Evolutionary conservation across 2,329 filamentous ascomycete species (phyloP).

Genomic region (Aurifilum marmelostoma): DNA sequence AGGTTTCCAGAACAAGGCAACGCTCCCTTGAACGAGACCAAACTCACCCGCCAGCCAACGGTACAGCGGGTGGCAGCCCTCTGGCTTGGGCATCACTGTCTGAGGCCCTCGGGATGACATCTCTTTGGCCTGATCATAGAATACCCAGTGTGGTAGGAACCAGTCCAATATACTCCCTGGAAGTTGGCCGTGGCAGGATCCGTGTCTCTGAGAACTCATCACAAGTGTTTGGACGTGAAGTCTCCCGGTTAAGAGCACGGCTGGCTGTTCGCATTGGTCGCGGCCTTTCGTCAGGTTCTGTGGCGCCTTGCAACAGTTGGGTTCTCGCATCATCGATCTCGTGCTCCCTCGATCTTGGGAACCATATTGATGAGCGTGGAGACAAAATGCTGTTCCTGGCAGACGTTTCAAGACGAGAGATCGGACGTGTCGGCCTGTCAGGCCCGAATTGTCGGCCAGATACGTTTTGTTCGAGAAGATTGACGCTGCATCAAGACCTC

Average conservation of each 20-base stretch:
- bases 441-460: not conserved
- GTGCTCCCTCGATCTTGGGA: not conserved
- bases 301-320: not conserved
- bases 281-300: not conserved
- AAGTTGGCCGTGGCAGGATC: not conserved
- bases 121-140: not conserved
- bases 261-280: not conserved
- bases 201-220: not conserved
- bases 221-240: not conserved
- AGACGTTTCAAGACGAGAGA: not conserved
- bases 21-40: not conserved
- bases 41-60: not conserved
- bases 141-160: not conserved
- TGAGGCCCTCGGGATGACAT: not conserved
- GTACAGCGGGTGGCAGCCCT: too few species aligned
- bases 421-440: not conserved
- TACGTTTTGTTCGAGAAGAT: not conserved
- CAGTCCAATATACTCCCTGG: not conserved
- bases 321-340: not conserved
- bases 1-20: not conserved
- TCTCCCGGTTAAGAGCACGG: not conserved
- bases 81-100: not conserved
- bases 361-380: not conserved
- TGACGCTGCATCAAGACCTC: not conserved
- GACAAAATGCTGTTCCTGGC: not conserved